Evolutionary conservation across 2,329 filamentous ascomycete species (phyloP), one percentile per base, ranked within the genome.

Genomic region (Simplicillium aogashimaense): DNA sequence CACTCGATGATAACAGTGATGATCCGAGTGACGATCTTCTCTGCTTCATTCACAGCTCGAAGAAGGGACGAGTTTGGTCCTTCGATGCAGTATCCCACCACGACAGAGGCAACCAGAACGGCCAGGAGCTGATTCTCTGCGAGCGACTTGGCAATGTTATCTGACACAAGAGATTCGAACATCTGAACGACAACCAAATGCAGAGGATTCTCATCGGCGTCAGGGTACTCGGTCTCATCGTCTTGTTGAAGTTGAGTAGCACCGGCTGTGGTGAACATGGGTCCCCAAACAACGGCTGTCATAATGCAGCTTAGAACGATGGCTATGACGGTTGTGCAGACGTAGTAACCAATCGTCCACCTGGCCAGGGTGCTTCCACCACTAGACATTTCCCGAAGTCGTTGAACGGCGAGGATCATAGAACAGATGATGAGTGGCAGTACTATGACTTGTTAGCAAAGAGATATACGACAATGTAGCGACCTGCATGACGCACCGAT

Each of bases 361-460:
- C 51, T 53, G n/a, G 68, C 70, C 0, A 74, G 60, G 38, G 54
- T 53, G 10, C 57, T 60, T 7, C 63, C 68, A 11, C 64, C 61
- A 9, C 60, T 50, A 10, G 64, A 55, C 62, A 74, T 69, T 7
- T 56, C 60, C 14, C 65, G 61, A 7, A 74, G 58, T n/a, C 61
- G 59, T 36, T 68, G 66, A 6, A 74, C 57, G 5, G 70, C 66
- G 14, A 73, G 57, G 36, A 74, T 65, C 59, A 74, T 72, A 17
- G 70, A 69, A 7, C 61, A 65, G 18, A 73, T 56, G 33, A 74
- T 74, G 40, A 74, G 53, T 2, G 70, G 70, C 2, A 74, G 56
- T 1, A 74, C 70, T 70, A 4, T 13, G 13, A 16, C 25, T 4
- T 5, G 20, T 25, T 25, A 25, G 9, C 20, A 25, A 25, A 9